phyloP scores from a whole-genome alignment of 2,329 filamentous ascomycete species.

The Basipetospora chlamydospora region DNA sequence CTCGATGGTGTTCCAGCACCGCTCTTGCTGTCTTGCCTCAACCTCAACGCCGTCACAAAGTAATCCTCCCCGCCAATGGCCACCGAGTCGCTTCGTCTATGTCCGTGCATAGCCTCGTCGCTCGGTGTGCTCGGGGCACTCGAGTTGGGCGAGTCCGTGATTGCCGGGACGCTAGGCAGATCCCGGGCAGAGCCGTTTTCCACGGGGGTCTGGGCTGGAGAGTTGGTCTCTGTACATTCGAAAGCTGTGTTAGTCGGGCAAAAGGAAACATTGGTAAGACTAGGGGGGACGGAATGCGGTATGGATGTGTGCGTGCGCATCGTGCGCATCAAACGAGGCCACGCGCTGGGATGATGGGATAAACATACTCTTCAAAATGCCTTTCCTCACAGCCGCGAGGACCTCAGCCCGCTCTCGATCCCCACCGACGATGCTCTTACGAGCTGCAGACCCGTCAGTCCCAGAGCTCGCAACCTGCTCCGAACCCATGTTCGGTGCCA shows the following conservation, averaged over 20 bases:
- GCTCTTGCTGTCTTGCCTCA: conserved; percentile 65
- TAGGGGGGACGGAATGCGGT: too few relatives aligned
- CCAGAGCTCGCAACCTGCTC: conserved; percentile 42
- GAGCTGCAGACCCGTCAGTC: conserved; percentile 46
- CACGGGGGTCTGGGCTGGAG: not conserved
- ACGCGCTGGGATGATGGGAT: not conserved
- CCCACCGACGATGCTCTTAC: conserved; percentile 82
- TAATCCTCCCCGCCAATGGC: conserved; percentile 77
- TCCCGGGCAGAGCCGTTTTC: conserved; percentile 12
- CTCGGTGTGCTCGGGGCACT: conserved; percentile 79
- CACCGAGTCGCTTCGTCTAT: conserved; percentile 54
- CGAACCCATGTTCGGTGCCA: conserved; percentile 25
- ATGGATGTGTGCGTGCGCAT: too few relatives aligned
- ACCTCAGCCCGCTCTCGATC: conserved; percentile 86
- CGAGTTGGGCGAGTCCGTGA: conserved; percentile 67
- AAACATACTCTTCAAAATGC: conserved; percentile 73
- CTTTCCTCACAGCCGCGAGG: conserved; percentile 82
- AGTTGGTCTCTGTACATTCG: conserved; percentile 4
- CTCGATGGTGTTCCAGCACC: conserved; percentile 64
- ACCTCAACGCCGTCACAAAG: conserved; percentile 63
- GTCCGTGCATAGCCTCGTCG: conserved; percentile 51
- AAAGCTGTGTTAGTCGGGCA: conserved; percentile 3
- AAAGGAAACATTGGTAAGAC: too few relatives aligned
- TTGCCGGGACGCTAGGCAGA: conserved; percentile 45
- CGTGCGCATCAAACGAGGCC: too few relatives aligned